Evolutionary conservation across 768 basidiomycete genomes (phyloP).

Genomic region (Leccinum barrowsii): DNA sequence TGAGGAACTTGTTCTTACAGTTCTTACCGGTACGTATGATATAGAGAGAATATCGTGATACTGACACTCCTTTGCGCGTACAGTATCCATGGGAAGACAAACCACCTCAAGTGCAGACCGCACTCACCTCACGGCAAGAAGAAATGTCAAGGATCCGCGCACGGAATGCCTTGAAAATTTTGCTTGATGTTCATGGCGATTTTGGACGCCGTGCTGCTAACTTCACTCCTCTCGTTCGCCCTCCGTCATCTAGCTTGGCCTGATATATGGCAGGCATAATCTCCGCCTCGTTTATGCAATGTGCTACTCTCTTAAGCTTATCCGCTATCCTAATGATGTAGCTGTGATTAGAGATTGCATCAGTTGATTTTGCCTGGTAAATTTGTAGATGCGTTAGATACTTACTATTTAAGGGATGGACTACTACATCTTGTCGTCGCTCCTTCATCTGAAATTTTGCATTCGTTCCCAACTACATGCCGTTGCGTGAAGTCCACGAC

Average conservation of each 20-base stretch:
- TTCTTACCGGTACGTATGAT: slow-evolving; percentile 29
- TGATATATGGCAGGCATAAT: slow-evolving; percentile 8
- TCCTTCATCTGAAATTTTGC: not conserved
- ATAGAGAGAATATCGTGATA: not conserved
- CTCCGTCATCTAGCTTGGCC: slow-evolving; percentile 18
- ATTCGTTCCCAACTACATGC: slow-evolving; percentile 37
- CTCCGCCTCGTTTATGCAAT: not conserved
- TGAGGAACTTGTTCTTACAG: slow-evolving; percentile 15
- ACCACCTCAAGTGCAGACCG: slow-evolving; percentile 65
- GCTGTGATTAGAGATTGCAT: slow-evolving; percentile 11
- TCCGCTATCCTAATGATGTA: slow-evolving; percentile 17
- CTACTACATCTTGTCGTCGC: not conserved
- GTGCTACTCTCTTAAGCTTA: slow-evolving; percentile 11
- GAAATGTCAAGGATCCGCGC: slow-evolving; percentile 89
- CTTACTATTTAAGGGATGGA: slow-evolving; percentile 5
- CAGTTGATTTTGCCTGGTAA: not conserved
- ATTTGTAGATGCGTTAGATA: not conserved
- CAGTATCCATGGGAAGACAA: slow-evolving; percentile 83
- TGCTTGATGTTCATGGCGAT: slow-evolving; percentile 88
- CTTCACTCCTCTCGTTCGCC: slow-evolving; percentile 25
- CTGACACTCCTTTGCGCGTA: slow-evolving; percentile 9
- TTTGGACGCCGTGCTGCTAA: slow-evolving; percentile 61
- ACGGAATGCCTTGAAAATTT: slow-evolving; percentile 89
- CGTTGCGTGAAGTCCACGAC: slow-evolving; percentile 41
- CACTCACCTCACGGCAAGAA: slow-evolving; percentile 65